A percentile compares a stretch with the other conserved stretches of the same genome.
Evolutionary conservation across 2,329 filamentous ascomycete species (phyloP).

Genomic region (Alternaria sp.): DNA sequence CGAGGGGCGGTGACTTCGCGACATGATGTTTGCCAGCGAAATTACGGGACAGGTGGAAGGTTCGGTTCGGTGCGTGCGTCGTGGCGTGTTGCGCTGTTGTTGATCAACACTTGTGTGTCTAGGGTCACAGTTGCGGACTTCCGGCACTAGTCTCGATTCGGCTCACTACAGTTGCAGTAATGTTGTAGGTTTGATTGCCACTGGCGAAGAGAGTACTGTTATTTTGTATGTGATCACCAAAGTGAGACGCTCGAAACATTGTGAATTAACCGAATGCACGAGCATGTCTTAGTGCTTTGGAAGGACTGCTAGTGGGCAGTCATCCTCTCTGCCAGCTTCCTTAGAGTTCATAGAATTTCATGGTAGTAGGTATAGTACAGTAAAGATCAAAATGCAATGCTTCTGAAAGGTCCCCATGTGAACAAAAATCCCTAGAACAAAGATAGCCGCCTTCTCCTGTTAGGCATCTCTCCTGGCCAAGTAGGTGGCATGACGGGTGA

Average conservation of each 20-base stretch:
- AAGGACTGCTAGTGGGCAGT: neutral
- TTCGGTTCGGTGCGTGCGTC: slow-evolving; percentile 1
- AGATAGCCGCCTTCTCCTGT: slow-evolving; percentile 4
- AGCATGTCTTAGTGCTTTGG: neutral
- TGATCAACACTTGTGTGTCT: slow-evolving; percentile 20
- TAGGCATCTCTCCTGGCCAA: neutral
- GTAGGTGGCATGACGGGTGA: neutral
- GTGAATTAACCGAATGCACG: neutral
- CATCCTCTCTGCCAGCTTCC: neutral
- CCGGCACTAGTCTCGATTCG: slow-evolving; percentile 18
- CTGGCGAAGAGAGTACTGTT: neutral
- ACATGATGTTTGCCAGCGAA: slow-evolving; percentile 24
- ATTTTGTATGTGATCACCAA: neutral
- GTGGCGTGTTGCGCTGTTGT: slow-evolving; percentile 18
- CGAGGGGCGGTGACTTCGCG: slow-evolving; percentile 44
- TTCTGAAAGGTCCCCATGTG: neutral
- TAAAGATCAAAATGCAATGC: neutral
- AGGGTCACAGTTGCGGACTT: slow-evolving; percentile 19
- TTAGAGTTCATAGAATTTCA: neutral
- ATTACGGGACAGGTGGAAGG: neutral
- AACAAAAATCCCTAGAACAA: neutral
- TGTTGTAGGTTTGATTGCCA: neutral
- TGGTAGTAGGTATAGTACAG: neutral
- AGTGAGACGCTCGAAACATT: neutral
- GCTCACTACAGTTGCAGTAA: neutral